These are phyloP conservation scores for Pseudomonodictys pantanalensis DNA, from an alignment of 495 filamentous ascomycete species.

Conservation along the genomic window DNA sequence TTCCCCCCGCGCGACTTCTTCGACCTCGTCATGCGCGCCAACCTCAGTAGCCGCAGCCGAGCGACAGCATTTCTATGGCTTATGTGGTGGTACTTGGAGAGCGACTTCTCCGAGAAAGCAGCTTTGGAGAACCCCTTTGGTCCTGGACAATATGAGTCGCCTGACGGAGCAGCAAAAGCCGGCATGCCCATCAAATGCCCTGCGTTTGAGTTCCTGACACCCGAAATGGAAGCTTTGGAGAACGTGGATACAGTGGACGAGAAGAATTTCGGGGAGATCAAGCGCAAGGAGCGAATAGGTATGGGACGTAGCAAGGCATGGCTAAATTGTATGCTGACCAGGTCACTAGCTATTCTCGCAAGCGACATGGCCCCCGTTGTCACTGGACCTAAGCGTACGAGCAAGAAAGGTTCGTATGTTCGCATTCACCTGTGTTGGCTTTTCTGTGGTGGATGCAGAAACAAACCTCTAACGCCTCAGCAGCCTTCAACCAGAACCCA, in stretches of 20 bases:
- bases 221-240: slow-evolving; percentile 73
- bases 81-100: slow-evolving; percentile 99
- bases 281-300: slow-evolving; percentile 80
- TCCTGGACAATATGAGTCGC: slow-evolving; percentile 60
- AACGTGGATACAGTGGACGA: slow-evolving; percentile 90
- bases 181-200: slow-evolving; percentile 79
- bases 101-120: slow-evolving; percentile 80
- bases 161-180: slow-evolving; percentile 49
- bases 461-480: background rate
- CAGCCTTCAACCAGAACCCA: slow-evolving; percentile 36
- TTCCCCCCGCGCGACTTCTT: slow-evolving; percentile 84
- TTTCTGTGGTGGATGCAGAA: too few species aligned
- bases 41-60: slow-evolving; percentile 75
- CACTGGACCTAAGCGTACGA: slow-evolving; percentile 35
- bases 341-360: slow-evolving; percentile 28
- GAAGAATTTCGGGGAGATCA: slow-evolving; percentile 78
- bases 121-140: slow-evolving; percentile 89
- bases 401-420: slow-evolving; percentile 30
- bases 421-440: background rate
- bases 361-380: slow-evolving; percentile 38
- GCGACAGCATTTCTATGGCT: slow-evolving; percentile 93
- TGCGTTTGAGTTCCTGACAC: slow-evolving; percentile 68
- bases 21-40: slow-evolving; percentile 88
- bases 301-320: slow-evolving; percentile 27
- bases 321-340: slow-evolving; percentile 1